Evolutionary conservation across 371 early-diverging fungal genomes (phyloP).

Genomic region (Zopfochytrium polystomum): DNA sequence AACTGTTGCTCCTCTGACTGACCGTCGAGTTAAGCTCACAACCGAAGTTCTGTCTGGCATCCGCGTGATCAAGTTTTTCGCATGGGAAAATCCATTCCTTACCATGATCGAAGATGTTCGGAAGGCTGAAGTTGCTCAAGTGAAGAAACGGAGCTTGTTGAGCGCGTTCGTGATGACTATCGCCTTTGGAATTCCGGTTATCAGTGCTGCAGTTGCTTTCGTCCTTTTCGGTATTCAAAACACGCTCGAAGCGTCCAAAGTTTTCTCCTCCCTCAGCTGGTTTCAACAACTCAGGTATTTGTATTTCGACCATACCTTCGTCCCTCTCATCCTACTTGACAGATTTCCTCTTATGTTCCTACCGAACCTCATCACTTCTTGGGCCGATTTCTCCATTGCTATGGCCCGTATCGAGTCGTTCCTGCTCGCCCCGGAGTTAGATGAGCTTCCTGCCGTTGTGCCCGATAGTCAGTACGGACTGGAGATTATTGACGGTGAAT

Average conservation of each 20-base stretch:
- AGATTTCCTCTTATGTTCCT: slow-evolving; percentile 68
- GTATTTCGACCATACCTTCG: background rate
- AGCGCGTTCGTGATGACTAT: slow-evolving; percentile 37
- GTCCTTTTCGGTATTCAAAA: slow-evolving; percentile 40
- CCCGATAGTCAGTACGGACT: slow-evolving; percentile 30
- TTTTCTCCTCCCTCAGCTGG: slow-evolving; percentile 47
- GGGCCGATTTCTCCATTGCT: slow-evolving; percentile 70
- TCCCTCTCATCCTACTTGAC: slow-evolving; percentile 29
- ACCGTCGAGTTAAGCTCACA: slow-evolving; percentile 42
- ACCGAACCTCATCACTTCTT: slow-evolving; percentile 61
- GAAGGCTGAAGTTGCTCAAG: slow-evolving; percentile 44
- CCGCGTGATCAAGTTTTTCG: slow-evolving; percentile 46
- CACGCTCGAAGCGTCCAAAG: slow-evolving; percentile 38
- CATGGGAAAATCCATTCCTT: slow-evolving; percentile 57
- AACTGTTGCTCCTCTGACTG: slow-evolving; percentile 41
- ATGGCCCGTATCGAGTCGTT: slow-evolving; percentile 70
- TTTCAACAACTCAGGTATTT: slow-evolving; percentile 33
- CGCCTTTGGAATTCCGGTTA: slow-evolving; percentile 64
- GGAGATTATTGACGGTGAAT: slow-evolving; percentile 46
- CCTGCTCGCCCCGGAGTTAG: slow-evolving; percentile 71
- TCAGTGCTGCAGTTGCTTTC: slow-evolving; percentile 54
- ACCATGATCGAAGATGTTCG: slow-evolving; percentile 35
- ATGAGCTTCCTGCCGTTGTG: slow-evolving; percentile 39
- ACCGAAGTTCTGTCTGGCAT: slow-evolving; percentile 41
- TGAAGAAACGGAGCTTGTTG: slow-evolving; percentile 37